phyloP scores from a whole-genome alignment of 176 grass and related monocot genomes.

The Oryza brachyantha region DNA sequence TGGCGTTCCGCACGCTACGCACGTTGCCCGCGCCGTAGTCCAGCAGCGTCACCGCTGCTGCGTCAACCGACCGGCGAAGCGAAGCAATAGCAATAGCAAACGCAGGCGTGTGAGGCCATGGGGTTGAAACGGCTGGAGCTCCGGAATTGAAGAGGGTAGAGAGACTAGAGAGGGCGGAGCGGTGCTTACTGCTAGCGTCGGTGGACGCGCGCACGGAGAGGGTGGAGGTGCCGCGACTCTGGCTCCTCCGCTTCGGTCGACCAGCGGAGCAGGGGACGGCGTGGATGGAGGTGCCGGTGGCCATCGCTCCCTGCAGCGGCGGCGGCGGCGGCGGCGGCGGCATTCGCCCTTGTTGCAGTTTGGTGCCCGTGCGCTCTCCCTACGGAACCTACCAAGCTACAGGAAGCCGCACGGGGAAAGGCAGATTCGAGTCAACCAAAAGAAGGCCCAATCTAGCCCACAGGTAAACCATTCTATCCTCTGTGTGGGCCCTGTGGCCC shows the following conservation, averaged over 20 bases:
- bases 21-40: conserved; percentile 96
- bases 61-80: not conserved
- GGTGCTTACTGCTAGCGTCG: conserved; percentile 45
- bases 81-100: not conserved
- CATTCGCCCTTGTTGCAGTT: not conserved
- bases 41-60: conserved; percentile 72
- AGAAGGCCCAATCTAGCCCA: conserved; percentile 2
- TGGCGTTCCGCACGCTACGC: conserved; percentile 87
- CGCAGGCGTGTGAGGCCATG: conserved; percentile 7
- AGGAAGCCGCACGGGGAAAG: not conserved
- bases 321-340: conserved; percentile 34
- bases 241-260: not conserved
- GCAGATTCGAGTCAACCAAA: not conserved
- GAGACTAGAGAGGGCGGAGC: not conserved
- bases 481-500: not conserved
- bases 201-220: conserved; percentile 43
- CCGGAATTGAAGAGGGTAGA: conserved; percentile 12
- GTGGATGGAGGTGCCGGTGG: conserved; percentile 19
- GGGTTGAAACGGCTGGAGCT: not conserved
- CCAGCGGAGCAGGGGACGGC: conserved; percentile 13
- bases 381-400: not conserved
- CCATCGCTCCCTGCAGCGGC: conserved; percentile 29
- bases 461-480: no score
- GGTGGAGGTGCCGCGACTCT: conserved; percentile 1
- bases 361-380: not conserved